These are phyloP conservation scores for Penicillium sp. DNA, from an alignment of 2,329 filamentous ascomycete species.

Conservation along the genomic window DNA sequence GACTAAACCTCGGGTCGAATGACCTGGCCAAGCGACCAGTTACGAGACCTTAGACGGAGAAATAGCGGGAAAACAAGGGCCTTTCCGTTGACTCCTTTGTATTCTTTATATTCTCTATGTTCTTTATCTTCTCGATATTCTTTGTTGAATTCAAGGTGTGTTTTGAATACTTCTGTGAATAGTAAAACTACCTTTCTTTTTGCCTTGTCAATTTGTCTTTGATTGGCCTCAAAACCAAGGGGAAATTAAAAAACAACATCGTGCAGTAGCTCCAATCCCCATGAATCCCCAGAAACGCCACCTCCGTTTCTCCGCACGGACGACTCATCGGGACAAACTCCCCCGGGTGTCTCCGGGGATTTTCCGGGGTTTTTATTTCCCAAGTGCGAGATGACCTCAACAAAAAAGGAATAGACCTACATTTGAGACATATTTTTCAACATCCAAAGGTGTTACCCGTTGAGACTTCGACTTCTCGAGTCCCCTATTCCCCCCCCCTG, in stretches of 20 bases:
- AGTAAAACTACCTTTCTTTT: neutral
- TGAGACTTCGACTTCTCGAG: neutral
- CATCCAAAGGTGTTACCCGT: neutral
- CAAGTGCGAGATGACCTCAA: too few relatives aligned
- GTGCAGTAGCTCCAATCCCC: neutral
- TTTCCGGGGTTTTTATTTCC: too few relatives aligned
- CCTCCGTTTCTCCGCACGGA: conserved; percentile 3
- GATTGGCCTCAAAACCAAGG: too few relatives aligned
- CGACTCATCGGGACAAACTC: too few relatives aligned
- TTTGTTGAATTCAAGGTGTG: neutral
- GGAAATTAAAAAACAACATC: neutral
- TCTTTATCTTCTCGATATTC: neutral
- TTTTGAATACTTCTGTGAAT: neutral
- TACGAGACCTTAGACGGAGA: neutral
- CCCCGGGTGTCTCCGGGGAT: too few relatives aligned
- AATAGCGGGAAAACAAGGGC: neutral
- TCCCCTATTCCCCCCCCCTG: neutral
- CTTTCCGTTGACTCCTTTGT: neutral
- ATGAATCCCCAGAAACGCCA: conserved; percentile 4
- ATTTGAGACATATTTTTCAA: too few relatives aligned
- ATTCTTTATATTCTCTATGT: neutral
- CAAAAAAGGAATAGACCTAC: too few relatives aligned
- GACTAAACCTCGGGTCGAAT: neutral
- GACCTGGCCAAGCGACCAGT: neutral
- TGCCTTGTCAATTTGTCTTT: too few relatives aligned